Conservation (phyloP, 805 yeast genomes). For the Brettanomyces anomalus region DNA sequence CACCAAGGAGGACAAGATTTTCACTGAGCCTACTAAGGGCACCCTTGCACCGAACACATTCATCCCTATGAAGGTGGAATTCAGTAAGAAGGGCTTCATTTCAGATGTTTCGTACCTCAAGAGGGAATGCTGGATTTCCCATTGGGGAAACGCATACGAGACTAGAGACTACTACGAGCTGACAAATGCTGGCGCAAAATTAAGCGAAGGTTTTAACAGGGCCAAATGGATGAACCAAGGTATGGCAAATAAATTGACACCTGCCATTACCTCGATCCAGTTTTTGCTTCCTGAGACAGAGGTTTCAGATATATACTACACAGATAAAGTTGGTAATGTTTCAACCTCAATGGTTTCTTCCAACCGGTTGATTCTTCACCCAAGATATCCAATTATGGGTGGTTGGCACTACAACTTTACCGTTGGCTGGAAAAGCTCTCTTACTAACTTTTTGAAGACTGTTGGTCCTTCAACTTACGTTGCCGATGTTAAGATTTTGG, state of each 20-base stretch:
- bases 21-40: constrained; percentile 41
- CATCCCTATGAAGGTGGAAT: constrained; percentile 46
- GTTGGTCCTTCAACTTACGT: constrained; percentile 40
- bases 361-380: constrained; percentile 51
- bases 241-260: constrained; percentile 39
- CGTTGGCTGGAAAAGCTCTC: constrained; percentile 76
- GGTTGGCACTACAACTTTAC: constrained; percentile 96
- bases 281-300: constrained; percentile 37
- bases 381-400: constrained; percentile 92
- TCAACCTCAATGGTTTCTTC: constrained; percentile 53
- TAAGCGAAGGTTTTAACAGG: constrained; percentile 69
- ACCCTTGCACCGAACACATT: constrained; percentile 36
- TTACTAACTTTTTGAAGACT: constrained; percentile 43
- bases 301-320: constrained; percentile 63
- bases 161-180: constrained; percentile 83
- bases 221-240: constrained; percentile 62
- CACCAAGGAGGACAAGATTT: constrained; percentile 27
- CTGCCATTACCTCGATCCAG: constrained; percentile 54
- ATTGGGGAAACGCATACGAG: constrained; percentile 62
- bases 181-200: constrained; percentile 63
- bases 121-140: constrained; percentile 85
- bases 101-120: constrained; percentile 48
- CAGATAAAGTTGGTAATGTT: constrained; percentile 90
- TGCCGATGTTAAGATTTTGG: constrained; percentile 60
- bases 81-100: constrained; percentile 58